These are phyloP conservation scores for Carex pumila DNA, from an alignment of 176 grass and related monocot genomes.

Conservation along the genomic window DNA sequence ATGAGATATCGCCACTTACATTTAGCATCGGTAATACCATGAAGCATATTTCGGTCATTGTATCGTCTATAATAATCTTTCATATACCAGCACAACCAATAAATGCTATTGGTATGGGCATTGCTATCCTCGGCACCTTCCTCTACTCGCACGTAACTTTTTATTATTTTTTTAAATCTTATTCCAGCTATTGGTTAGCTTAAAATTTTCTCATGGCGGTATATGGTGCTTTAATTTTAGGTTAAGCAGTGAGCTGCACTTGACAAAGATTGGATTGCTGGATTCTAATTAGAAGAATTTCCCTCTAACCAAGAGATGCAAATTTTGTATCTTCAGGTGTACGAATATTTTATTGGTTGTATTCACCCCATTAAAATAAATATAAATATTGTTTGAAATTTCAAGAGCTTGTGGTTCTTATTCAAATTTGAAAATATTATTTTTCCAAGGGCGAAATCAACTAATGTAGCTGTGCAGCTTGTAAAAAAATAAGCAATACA, in stretches of 20 bases:
- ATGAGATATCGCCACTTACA: constrained; percentile 88
- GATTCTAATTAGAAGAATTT: neutral
- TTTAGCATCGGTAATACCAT: constrained; percentile 96
- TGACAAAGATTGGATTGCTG: neutral
- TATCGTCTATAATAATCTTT: constrained; percentile 93
- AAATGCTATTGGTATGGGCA: constrained; percentile 82
- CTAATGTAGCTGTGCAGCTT: no score
- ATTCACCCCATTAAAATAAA: neutral
- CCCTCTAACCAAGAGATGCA: neutral
- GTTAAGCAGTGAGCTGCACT: neutral
- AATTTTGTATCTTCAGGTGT: neutral
- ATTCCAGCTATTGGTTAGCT: neutral
- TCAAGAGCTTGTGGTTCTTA: neutral
- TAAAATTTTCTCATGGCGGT: neutral
- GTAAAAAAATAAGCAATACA: no score
- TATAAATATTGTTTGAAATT: neutral
- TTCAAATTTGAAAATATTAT: neutral
- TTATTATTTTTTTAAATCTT: neutral
- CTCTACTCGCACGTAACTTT: constrained; percentile 84
- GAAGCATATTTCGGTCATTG: constrained; percentile 92
- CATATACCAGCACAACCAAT: constrained; percentile 69
- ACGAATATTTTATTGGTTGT: neutral
- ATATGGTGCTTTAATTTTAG: constrained; percentile 4
- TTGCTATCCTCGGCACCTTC: constrained; percentile 85
- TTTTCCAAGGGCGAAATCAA: no score